Conservation (phyloP, 1,284 basidiomycete genomes). For the Meripilus lineatus region DNA sequence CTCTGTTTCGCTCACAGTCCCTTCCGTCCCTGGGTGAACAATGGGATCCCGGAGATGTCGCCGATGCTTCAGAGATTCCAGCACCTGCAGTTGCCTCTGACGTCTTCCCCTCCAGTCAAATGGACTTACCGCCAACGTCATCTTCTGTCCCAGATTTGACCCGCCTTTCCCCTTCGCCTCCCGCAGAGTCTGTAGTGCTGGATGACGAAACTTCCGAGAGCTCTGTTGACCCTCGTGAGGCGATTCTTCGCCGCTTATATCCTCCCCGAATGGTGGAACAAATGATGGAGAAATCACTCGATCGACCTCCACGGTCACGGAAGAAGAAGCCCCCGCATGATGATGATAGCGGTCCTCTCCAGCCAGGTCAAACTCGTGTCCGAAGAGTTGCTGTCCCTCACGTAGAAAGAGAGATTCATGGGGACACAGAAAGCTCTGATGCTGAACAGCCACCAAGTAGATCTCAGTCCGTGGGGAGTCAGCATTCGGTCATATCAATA, state of each 20-base stretch:
- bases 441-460: constrained; percentile 9
- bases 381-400: constrained; percentile 10
- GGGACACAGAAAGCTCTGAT: constrained; percentile 25
- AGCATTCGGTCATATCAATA: background rate
- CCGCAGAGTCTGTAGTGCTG: background rate
- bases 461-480: background rate
- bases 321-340: background rate
- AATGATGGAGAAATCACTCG: background rate
- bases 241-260: background rate
- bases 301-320: background rate
- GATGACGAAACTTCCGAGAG: background rate
- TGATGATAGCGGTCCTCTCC: constrained; percentile 14
- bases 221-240: background rate
- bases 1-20: background rate
- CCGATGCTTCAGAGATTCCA: no score
- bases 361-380: constrained; percentile 20
- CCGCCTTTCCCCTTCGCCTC: background rate
- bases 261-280: background rate
- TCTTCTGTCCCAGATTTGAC: background rate
- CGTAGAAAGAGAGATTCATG: constrained; percentile 16
- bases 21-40: background rate
- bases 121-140: background rate
- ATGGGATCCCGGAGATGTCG: no score
- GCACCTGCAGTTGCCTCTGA: no score
- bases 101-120: background rate